Evolutionary conservation across 2,329 filamentous ascomycete genomes (phyloP).

Genomic region (Diaporthe ampelina): DNA sequence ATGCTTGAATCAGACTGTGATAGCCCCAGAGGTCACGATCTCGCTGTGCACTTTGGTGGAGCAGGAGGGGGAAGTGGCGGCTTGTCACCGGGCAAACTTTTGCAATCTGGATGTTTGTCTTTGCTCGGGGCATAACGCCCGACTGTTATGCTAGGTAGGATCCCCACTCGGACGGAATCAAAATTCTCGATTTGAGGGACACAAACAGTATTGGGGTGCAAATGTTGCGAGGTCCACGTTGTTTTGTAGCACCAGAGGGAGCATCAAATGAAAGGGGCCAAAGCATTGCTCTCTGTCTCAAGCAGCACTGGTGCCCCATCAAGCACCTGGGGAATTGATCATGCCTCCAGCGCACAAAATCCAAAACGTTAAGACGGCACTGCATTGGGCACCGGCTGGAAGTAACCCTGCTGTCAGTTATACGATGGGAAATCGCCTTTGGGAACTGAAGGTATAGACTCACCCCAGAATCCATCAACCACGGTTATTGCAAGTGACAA

Average conservation of each 20-base stretch:
- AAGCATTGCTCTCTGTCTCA: constrained; percentile 8
- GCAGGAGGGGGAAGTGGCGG: constrained; percentile 3
- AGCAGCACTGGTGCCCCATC: background rate
- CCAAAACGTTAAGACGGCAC: background rate
- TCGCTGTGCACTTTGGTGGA: constrained; percentile 6
- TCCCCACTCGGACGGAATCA: background rate
- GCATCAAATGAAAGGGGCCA: constrained; percentile 21
- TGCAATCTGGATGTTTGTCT: constrained; percentile 35
- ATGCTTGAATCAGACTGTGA: background rate
- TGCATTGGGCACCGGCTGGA: background rate
- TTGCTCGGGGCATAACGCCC: constrained; percentile 15
- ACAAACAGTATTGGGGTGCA: background rate
- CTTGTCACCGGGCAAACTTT: constrained; percentile 28
- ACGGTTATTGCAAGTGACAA: background rate
- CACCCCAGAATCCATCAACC: constrained; percentile 1
- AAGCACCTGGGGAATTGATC: background rate
- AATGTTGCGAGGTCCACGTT: background rate
- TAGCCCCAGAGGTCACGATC: background rate
- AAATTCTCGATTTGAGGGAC: constrained; percentile 12
- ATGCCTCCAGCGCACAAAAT: background rate
- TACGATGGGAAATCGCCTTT: background rate
- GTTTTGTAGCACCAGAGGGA: background rate
- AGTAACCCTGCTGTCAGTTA: constrained; percentile 6
- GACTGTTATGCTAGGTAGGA: constrained; percentile 17
- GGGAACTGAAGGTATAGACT: background rate